Percentiles rank a stretch among this genome's conserved stretches.
These are phyloP conservation scores for Alternaria sp. DNA, from an alignment of 2,329 filamentous ascomycete genomes.

Conservation along the genomic window DNA sequence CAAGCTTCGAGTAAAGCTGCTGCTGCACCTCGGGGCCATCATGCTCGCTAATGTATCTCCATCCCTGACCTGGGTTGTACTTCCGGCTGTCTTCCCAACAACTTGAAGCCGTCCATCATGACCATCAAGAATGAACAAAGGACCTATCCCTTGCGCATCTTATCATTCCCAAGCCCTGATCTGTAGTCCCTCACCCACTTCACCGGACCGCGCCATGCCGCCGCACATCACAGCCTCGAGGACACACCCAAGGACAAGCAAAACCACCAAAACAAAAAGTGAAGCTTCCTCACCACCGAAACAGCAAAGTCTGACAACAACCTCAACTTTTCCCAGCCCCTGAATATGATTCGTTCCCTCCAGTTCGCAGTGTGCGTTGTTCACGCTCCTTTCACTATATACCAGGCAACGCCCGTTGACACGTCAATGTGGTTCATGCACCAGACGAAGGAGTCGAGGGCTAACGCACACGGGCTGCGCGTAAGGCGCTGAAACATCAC, in stretches of 20 bases:
- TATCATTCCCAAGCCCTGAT: not conserved
- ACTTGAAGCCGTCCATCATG: not conserved
- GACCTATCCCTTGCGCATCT: not conserved
- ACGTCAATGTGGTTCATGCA: conserved; percentile 46
- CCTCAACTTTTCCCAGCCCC: conserved; percentile 24
- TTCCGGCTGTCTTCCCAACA: not conserved
- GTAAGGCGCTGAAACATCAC: conserved; percentile 7
- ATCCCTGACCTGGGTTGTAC: not conserved
- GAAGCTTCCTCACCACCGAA: conserved; percentile 20
- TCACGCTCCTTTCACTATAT: not conserved
- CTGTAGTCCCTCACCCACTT: not conserved
- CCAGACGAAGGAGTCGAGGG: not conserved
- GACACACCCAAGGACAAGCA: not conserved
- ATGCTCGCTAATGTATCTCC: conserved; percentile 4
- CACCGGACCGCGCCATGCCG: not conserved
- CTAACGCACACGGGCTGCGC: conserved; percentile 1
- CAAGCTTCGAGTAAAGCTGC: conserved; percentile 18
- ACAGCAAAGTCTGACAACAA: conserved; percentile 18
- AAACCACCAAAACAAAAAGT: conserved; percentile 18
- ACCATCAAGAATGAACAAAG: not conserved
- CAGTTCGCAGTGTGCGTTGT: conserved; percentile 32
- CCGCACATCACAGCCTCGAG: not conserved
- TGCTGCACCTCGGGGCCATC: conserved; percentile 23
- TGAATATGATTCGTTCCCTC: conserved; percentile 26
- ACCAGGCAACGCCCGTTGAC: conserved; percentile 23